phyloP scores from a whole-genome alignment of 2,329 filamentous ascomycete genomes.

The Aureobasidium sp. region DNA sequence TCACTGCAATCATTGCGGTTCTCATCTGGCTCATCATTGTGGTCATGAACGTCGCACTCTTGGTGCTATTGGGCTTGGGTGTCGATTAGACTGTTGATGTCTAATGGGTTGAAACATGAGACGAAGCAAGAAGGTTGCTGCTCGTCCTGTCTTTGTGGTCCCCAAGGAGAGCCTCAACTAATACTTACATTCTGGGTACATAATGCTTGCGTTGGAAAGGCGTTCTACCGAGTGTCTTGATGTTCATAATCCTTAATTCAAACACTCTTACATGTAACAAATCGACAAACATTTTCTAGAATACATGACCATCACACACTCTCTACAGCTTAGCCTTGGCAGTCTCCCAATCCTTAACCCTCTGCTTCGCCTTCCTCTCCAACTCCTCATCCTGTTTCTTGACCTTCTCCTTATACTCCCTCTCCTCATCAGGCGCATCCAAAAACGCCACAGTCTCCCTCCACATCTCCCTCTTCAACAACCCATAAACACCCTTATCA shows the following conservation, averaged over 20 bases:
- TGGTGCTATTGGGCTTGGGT: constrained; percentile 57
- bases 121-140: no score
- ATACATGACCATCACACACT: no score
- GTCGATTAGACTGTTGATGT: background rate
- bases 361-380: constrained; percentile 14
- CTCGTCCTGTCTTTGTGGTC: no score
- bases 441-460: constrained; percentile 54
- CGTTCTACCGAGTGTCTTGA: background rate
- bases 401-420: constrained; percentile 28
- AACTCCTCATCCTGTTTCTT: constrained; percentile 17
- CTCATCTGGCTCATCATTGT: constrained; percentile 67
- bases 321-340: constrained; percentile 21
- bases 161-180: background rate
- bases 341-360: constrained; percentile 21
- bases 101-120: no score
- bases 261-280: no score
- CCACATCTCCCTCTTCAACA: constrained; percentile 70
- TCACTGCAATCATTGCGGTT: constrained; percentile 49
- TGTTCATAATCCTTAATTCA: no score
- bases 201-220: background rate
- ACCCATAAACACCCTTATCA: constrained; percentile 58
- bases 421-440: constrained; percentile 42
- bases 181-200: background rate
- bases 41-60: constrained; percentile 68
- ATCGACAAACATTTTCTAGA: no score